These are phyloP conservation scores for Berberis vulgaris DNA, from an alignment of 164 flowering plant genomes.

Conservation along the genomic window DNA sequence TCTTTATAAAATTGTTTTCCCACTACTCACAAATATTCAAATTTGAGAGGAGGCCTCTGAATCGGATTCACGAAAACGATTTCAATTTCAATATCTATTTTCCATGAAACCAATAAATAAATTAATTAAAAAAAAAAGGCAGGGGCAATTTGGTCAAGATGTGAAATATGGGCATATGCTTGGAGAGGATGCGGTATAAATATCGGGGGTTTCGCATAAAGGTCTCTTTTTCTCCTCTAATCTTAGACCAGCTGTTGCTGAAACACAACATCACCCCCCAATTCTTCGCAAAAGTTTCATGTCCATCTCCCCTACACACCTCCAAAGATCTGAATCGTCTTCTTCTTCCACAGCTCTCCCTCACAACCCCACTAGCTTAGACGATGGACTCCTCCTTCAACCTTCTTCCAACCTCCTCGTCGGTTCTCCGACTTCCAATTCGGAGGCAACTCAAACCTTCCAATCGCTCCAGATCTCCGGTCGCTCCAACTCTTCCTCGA, in stretches of 20 bases:
- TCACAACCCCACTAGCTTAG: constrained; percentile 37
- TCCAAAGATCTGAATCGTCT: constrained; percentile 30
- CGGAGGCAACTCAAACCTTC: constrained; percentile 2
- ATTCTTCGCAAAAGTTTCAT: constrained; percentile 44
- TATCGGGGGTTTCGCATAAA: too few species aligned
- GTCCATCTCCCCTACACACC: constrained; percentile 83
- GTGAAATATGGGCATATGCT: too few species aligned
- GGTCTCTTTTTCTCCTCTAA: background rate
- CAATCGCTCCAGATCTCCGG: constrained; percentile 18
- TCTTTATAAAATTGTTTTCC: too few species aligned
- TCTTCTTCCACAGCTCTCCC: constrained; percentile 23
- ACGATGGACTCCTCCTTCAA: constrained; percentile 39
- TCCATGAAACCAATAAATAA: too few species aligned
- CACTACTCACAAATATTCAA: too few species aligned
- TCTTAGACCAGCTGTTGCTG: constrained; percentile 12
- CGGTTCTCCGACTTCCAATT: background rate
- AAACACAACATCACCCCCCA: constrained; percentile 2
- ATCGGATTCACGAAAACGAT: too few species aligned
- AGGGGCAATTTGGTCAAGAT: background rate
- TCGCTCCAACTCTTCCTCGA: background rate
- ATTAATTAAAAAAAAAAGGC: background rate
- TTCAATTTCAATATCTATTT: too few species aligned
- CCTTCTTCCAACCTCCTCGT: constrained; percentile 6
- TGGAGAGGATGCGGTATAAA: too few species aligned
- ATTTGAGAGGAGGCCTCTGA: too few species aligned